These are phyloP conservation scores for Annulohypoxylon truncatum DNA, from an alignment of 2,329 filamentous ascomycete genomes.

Conservation along the genomic window DNA sequence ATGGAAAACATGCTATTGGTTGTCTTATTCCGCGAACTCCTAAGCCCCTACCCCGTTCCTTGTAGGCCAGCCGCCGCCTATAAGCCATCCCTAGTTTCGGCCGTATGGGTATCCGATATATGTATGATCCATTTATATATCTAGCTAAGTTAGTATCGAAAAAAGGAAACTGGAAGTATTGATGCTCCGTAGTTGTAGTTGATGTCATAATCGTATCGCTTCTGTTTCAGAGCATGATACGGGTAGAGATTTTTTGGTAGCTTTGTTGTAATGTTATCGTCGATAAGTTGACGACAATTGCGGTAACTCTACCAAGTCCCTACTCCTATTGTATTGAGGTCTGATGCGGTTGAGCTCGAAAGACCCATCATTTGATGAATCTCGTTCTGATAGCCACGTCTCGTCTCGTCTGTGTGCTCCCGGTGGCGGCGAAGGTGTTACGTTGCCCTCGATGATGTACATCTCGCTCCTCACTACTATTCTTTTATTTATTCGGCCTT, in stretches of 20 bases:
- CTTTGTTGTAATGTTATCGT: background rate
- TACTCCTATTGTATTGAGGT: conserved; percentile 2
- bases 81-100: conserved; percentile 13
- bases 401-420: conserved; percentile 25
- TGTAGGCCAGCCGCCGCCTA: conserved; percentile 29
- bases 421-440: conserved; percentile 24
- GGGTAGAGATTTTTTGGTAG: background rate
- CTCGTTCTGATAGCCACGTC: conserved; percentile 43
- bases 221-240: background rate
- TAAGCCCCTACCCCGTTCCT: conserved; percentile 10
- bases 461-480: conserved; percentile 51
- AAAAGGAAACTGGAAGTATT: conserved; percentile 11
- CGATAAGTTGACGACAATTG: conserved; percentile 1
- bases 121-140: conserved; percentile 31
- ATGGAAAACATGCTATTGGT: conserved; percentile 10
- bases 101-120: conserved; percentile 31
- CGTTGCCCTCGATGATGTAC: conserved; percentile 52
- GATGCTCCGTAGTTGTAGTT: background rate
- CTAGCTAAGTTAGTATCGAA: conserved; percentile 26
- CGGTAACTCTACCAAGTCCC: conserved; percentile 17
- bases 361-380: conserved; percentile 45
- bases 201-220: conserved; percentile 4
- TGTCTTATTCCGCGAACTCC: conserved; percentile 20
- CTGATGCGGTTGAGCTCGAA: conserved; percentile 18
- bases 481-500: conserved; percentile 17